Evolutionary conservation across 2,329 filamentous ascomycete species (phyloP).

Genomic region (Claviceps purpurea): DNA sequence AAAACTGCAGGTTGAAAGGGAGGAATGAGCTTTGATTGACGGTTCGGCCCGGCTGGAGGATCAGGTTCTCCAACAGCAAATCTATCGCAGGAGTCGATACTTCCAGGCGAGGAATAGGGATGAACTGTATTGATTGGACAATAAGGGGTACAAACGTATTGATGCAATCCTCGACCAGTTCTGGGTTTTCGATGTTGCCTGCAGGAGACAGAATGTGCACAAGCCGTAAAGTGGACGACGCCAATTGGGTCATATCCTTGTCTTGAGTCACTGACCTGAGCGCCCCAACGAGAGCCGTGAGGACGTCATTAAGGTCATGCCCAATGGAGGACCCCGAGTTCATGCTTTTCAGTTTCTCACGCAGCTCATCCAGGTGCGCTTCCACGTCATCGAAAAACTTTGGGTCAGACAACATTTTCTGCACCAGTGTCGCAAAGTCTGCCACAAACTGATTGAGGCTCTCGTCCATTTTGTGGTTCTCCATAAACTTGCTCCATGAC

Average conservation of each 20-base stretch:
- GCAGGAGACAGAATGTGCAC: slow-evolving; percentile 55
- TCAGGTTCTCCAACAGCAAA: slow-evolving; percentile 76
- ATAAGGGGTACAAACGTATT: slow-evolving; percentile 71
- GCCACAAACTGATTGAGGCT: slow-evolving; percentile 69
- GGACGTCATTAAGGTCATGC: slow-evolving; percentile 58
- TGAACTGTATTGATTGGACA: slow-evolving; percentile 66
- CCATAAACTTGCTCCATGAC: slow-evolving; percentile 55
- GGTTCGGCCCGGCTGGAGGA: slow-evolving; percentile 75
- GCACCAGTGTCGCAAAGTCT: slow-evolving; percentile 59
- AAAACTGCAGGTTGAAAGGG: slow-evolving; percentile 67
- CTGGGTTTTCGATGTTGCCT: slow-evolving; percentile 50
- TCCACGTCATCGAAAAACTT: slow-evolving; percentile 69
- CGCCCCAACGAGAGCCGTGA: slow-evolving; percentile 56
- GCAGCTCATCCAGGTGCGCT: slow-evolving; percentile 35
- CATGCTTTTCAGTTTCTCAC: slow-evolving; percentile 46
- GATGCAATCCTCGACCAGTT: slow-evolving; percentile 61
- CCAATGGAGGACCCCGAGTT: slow-evolving; percentile 54
- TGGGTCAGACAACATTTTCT: slow-evolving; percentile 74
- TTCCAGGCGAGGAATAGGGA: slow-evolving; percentile 86
- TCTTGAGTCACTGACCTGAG: slow-evolving; percentile 58
- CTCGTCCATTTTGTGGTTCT: slow-evolving; percentile 62
- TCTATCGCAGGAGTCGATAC: slow-evolving; percentile 73
- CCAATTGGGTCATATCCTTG: slow-evolving; percentile 54
- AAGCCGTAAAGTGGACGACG: slow-evolving; percentile 54
- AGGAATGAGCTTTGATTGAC: slow-evolving; percentile 81